Conservation (phyloP, 305 asterid species). For the Coffea humblotiana region DNA sequence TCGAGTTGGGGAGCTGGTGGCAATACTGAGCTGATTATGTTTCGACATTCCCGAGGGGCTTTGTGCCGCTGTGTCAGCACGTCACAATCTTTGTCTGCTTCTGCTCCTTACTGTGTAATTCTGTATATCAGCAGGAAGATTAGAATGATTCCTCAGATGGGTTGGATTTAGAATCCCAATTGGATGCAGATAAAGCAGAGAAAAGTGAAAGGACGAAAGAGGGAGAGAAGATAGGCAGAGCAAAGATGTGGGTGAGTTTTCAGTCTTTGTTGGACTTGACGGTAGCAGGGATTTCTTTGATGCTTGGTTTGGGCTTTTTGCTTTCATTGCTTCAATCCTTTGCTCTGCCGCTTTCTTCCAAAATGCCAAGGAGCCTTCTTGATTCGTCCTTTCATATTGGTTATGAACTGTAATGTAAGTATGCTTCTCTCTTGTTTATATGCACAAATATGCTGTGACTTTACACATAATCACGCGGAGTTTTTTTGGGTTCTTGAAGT, state of each 20-base stretch:
- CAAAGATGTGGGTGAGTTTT: conserved; percentile 51
- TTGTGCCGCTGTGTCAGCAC: conserved; percentile 13
- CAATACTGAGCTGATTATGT: conserved; percentile 8
- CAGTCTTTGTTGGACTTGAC: conserved; percentile 73
- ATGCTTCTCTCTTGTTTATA: background rate
- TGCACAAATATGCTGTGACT: background rate
- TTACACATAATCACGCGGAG: background rate
- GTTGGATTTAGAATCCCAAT: background rate
- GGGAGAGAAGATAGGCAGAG: conserved; percentile 18
- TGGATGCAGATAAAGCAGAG: background rate
- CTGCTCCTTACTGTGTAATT: background rate
- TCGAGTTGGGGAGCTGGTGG: background rate
- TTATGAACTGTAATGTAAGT: conserved; percentile 10
- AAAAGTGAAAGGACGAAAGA: conserved; percentile 3
- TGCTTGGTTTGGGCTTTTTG: conserved; percentile 81
- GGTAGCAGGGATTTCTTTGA: conserved; percentile 80
- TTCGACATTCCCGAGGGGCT: conserved; percentile 20
- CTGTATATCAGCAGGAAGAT: conserved; percentile 3
- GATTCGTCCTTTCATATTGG: conserved; percentile 21
- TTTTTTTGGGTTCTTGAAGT: background rate
- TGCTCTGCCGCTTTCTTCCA: conserved; percentile 86
- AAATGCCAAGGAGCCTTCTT: conserved; percentile 74
- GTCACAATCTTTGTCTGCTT: background rate
- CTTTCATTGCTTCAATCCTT: conserved; percentile 72
- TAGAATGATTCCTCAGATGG: background rate